These are phyloP conservation scores for Climacium dendroides DNA, from an alignment of 225 moss, liverwort and hornwort genomes.

Conservation along the genomic window DNA sequence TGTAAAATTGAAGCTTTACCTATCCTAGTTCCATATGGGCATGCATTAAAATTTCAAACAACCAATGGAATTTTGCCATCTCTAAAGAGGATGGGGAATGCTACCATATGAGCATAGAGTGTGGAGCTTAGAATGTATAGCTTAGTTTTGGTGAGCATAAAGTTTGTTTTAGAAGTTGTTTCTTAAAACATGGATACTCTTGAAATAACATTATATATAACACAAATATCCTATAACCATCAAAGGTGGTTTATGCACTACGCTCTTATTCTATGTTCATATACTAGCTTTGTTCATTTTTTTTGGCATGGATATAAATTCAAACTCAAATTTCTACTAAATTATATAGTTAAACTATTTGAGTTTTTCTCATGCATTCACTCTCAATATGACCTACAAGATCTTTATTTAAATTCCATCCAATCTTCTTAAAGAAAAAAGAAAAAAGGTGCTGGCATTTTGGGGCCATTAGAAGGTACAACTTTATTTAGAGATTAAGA, in stretches of 20 bases:
- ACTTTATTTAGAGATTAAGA: fast-evolving
- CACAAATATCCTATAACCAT: too few species aligned
- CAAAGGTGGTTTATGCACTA: too few species aligned
- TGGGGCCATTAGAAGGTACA: fast-evolving
- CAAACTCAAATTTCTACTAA: not conserved
- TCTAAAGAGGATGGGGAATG: not conserved
- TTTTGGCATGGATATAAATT: not conserved
- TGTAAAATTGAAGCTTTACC: not conserved
- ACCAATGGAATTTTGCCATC: too few species aligned
- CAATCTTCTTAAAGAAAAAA: not conserved
- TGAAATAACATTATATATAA: not conserved
- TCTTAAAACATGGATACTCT: too few species aligned
- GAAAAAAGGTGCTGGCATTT: not conserved
- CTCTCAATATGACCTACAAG: too few species aligned
- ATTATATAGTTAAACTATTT: fast-evolving
- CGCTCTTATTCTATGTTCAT: too few species aligned
- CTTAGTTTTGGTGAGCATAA: too few species aligned
- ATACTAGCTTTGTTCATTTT: not conserved
- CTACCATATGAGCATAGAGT: too few species aligned
- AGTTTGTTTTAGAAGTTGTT: too few species aligned
- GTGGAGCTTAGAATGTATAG: too few species aligned
- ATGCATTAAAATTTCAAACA: not conserved
- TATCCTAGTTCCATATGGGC: fast-evolving
- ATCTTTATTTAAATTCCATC: not conserved
- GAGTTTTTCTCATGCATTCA: not conserved